phyloP scores from a whole-genome alignment of 1,284 basidiomycete species.

The Coniophora puteana region DNA sequence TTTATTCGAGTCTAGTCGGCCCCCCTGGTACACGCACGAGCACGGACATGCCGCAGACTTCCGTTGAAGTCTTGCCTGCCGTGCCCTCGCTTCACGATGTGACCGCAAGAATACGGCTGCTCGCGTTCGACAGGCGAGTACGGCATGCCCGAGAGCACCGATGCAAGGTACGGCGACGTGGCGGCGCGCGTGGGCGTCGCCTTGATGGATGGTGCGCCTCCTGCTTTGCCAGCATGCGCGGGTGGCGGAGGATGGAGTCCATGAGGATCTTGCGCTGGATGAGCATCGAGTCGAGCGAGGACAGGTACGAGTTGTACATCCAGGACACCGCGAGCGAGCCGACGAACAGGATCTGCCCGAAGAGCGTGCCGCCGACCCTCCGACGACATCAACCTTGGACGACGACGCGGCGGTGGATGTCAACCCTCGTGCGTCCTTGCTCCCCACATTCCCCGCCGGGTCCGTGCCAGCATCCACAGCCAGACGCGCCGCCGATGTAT shows the following conservation, averaged over 20 bases:
- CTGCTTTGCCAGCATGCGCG: slow-evolving; percentile 21
- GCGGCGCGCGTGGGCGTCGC: slow-evolving; percentile 25
- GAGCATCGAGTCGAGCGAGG: slow-evolving; percentile 26
- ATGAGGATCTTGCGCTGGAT: slow-evolving; percentile 24
- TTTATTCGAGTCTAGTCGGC: no score
- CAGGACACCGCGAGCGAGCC: slow-evolving; percentile 24
- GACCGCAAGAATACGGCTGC: slow-evolving; percentile 73
- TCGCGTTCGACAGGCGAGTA: slow-evolving; percentile 71
- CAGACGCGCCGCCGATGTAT: no score
- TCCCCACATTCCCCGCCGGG: no score
- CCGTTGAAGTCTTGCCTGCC: no score
- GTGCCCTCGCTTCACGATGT: slow-evolving; percentile 95
- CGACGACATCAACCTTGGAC: slow-evolving; percentile 45
- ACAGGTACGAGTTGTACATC: slow-evolving; percentile 25
- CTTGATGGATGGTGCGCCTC: slow-evolving; percentile 28
- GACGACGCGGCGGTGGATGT: slow-evolving; percentile 57
- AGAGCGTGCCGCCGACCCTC: slow-evolving; percentile 24
- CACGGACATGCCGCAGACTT: no score
- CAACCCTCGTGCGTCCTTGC: slow-evolving; percentile 63
- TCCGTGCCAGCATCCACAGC: no score
- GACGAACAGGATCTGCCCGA: slow-evolving; percentile 31
- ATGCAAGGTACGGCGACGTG: slow-evolving; percentile 58
- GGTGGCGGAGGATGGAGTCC: slow-evolving; percentile 17
- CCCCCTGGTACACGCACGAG: no score
- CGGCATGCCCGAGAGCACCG: slow-evolving; percentile 73